A percentile compares a stretch with the other conserved stretches of the same genome.
Conservation (phyloP, 495 filamentous ascomycete genomes). For the Parmelia sp. region DNA sequence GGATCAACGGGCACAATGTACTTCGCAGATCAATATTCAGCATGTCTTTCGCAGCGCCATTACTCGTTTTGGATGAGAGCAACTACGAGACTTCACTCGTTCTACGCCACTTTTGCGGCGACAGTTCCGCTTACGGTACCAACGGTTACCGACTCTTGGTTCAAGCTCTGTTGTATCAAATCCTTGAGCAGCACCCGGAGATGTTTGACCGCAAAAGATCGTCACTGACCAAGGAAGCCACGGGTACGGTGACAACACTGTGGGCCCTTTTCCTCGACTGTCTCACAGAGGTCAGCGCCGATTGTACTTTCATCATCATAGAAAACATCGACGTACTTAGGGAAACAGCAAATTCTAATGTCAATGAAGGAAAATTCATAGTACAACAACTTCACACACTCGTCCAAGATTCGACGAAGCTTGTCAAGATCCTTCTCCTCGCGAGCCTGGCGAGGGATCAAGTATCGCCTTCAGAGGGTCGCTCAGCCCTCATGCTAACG, state of each 20-base stretch:
- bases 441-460: not conserved
- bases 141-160: not conserved
- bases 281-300: not conserved
- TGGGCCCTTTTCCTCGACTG: not conserved
- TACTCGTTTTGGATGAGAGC: not conserved
- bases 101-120: not conserved
- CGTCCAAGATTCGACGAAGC: not conserved
- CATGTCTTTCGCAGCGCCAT: not conserved
- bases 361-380: not conserved
- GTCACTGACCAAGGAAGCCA: not conserved
- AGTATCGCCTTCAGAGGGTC: not conserved
- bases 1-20: not conserved
- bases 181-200: not conserved
- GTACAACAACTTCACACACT: not conserved
- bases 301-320: not conserved
- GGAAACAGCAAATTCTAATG: not conserved
- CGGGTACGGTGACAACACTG: not conserved
- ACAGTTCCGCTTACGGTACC: not conserved
- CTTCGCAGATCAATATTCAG: not conserved
- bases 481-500: not conserved
- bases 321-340: not conserved
- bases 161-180: not conserved
- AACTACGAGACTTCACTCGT: not conserved
- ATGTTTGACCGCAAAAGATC: not conserved
- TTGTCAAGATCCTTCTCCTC: not conserved